Base-by-base conservation (phyloP, 345 rosid species). In the Eucalyptus curtisii region DNA sequence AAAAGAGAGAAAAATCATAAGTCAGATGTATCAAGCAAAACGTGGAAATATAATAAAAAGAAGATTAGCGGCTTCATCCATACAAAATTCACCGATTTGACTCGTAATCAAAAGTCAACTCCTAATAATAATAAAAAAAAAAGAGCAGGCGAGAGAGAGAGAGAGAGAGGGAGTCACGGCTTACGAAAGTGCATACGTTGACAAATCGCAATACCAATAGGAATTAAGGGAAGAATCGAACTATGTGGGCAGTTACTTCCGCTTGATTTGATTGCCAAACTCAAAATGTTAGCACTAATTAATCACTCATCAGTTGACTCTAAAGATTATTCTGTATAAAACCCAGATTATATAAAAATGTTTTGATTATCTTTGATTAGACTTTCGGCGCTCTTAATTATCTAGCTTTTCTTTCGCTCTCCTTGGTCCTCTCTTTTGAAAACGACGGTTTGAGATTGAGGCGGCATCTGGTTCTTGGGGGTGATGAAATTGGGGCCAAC, bases 401-500 rank as follows among this genome's bases (percentile, higher is more conserved):
- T 61, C 9, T 30, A 30, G 16, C 68, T 61, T 13, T 61, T 61
- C 33, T 27, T 13, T 61, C 71, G 19, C 40, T n/a, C 8, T 37
- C 82, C 45, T 19, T 19, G 45, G 14, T 71, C 6, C 82, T 71
- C 82, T 37, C 82, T 19, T 20, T 71, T 71, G 82, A 71, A 76
- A 76, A 40, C 47, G 84, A 40, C 47, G 84, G 47, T 86, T 86
- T 52, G 30, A 49, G 44, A 50, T 31, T 20, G 84, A 11, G 84
- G 84, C 42, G 30, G 47, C 7, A 76, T 76, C 81, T 33, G 80
- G 13, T 17, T 33, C 80, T 5, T 68, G 13, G 80, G 80, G 22
- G 57, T 7, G 80, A 42, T 68, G 80, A 68, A 68, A 52, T 55
- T 15, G 40, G 94, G 91, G 92, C 88, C 91, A 93, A 88, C 93